Base-by-base conservation (phyloP, 1,284 basidiomycete species). In the Calocybe gambosa region DNA sequence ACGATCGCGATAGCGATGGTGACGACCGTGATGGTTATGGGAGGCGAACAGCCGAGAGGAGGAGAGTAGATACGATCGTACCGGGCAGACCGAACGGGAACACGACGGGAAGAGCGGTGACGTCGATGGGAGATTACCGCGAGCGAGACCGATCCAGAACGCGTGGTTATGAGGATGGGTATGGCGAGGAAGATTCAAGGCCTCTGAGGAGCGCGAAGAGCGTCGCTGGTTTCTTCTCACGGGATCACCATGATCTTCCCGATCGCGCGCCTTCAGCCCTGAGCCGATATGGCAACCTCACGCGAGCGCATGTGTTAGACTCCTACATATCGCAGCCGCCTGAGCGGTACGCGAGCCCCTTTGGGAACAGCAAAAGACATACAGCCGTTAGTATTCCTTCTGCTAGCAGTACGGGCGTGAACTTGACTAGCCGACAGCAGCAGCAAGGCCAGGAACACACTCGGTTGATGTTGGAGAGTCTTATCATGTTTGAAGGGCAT, bases 401-500 rank as follows among this genome's bases (percentile, higher is more conserved):
- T 21, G 13, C 31, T 15, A 28, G 39, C 4, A 19, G n/a, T 16
- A 20, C 26, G 7, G 19, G 20, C 12, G 6, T 28, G 10, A 21
- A 28, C 10, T 2, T 38, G 12, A 23, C 4, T 5, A 12, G 19
- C 58, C 43, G 45, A 33, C 55, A 28, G 54, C 52, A 43, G 57
- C 52, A 43, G 57, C 39, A 68, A 57, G 52, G 68, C 49, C 63
- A 73, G 0, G 83, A 89, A 51, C 87, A 89, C 55, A 69, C 76
- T 0, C 67, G 73, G 18, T 64, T 90, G 35, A 78, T 89, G 74
- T 58, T 78, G 23, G 84, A 89, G 29, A 75, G 81, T 4, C 64
- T 89, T 10, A 62, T 68, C 3, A 77, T 85, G 68, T 88, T 90
- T 55, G 85, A 89, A 58, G 67, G 73, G 4, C 74, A 80, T 33